Evolutionary conservation across 371 early-diverging fungal species (phyloP), one percentile per base, ranked within the genome.

Genomic region (Synchytrium microbalum): DNA sequence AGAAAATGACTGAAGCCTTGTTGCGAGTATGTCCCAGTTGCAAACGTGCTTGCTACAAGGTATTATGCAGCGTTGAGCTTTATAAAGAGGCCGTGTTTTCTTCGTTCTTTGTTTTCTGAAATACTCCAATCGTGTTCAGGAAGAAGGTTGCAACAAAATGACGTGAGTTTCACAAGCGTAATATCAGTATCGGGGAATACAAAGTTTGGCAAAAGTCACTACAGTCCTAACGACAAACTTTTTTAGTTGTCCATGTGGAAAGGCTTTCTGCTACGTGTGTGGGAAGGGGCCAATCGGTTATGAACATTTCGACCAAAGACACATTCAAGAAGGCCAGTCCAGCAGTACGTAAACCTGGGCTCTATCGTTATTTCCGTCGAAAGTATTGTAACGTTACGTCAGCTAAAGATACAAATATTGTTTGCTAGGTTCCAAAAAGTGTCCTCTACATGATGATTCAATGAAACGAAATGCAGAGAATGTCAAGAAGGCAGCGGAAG

Each of bases 261-360:
- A n/a, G n/a, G n/a, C n/a, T n/a, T n/a, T 73, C 66, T 81, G 81
- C 65, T 81, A 81, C 64, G 64, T 77, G 14, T 81, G 81, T 67
- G 73, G 77, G 56, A 30, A 60, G 25, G 61, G 67, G 16, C 72
- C 79, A 59, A 73, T 54, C 25, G 80, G 75, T 8, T 81, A 81
- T 38, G 67, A 70, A 13, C 81, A 81, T 54, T 80, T 81, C 63
- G 30, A 73, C 74, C 66, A 60, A 69, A 58, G 2, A 1, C 1
- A 32, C 13, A 57, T 24, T 26, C 13, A n/a, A 51, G 51, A n/a
- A n/a, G n/a, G 13, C 13, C 13, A 14, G 51, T n/a, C n/a, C 51
- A 51, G n/a, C n/a, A n/a, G n/a, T 51, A 51, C 51, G 51, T 14
- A 51, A 57, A 57, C 57, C 27, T 27, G 14, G 57, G 13, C 13